These are phyloP conservation scores for Hymenoscyphus fructigenus DNA, from an alignment of 2,329 filamentous ascomycete genomes.

Conservation along the genomic window DNA sequence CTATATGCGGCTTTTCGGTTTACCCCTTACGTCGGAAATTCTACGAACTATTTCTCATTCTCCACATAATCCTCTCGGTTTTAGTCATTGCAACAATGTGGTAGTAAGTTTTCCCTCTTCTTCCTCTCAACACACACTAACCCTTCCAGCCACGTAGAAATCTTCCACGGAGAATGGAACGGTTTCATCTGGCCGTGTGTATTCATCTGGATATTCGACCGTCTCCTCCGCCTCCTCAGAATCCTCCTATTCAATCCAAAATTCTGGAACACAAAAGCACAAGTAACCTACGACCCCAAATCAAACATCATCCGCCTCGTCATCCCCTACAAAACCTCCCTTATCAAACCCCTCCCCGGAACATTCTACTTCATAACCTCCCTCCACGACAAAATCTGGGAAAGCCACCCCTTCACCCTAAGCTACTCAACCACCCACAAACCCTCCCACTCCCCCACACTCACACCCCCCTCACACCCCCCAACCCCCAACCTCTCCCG, in stretches of 20 bases:
- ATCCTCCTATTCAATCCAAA: constrained; percentile 32
- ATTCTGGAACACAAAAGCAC: constrained; percentile 38
- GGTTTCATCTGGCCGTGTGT: constrained; percentile 44
- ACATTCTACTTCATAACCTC: constrained; percentile 49
- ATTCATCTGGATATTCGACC: constrained; percentile 48
- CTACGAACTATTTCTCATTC: constrained; percentile 52
- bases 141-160: constrained; percentile 38
- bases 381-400: constrained; percentile 45
- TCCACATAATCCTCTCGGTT: constrained; percentile 53
- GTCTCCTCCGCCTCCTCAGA: constrained; percentile 44
- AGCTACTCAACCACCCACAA: constrained; percentile 31
- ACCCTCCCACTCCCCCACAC: neutral
- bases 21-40: constrained; percentile 30
- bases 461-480: neutral
- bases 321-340: constrained; percentile 39
- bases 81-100: constrained; percentile 42
- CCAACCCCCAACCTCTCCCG: neutral
- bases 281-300: constrained; percentile 38
- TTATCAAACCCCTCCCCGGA: constrained; percentile 41
- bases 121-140: neutral
- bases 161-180: constrained; percentile 49
- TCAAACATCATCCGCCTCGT: constrained; percentile 46
- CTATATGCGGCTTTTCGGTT: constrained; percentile 45
- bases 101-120: constrained; percentile 10
- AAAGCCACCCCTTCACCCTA: constrained; percentile 52